Base-by-base conservation (phyloP, 768 basidiomycete species). In the Filobasidium floriforme region DNA sequence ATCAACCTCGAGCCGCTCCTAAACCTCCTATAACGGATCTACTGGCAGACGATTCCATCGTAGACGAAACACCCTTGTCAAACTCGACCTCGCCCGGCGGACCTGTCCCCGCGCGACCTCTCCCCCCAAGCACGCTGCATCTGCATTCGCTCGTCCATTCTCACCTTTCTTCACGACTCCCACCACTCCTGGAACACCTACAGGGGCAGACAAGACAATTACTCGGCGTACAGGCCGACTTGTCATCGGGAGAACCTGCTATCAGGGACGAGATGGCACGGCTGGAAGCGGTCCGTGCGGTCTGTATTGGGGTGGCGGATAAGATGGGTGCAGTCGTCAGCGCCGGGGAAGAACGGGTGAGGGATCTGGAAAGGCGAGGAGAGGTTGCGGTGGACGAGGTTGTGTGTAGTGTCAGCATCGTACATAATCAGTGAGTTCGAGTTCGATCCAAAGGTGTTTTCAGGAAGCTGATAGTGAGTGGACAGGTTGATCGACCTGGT, bases 311-410 rank as follows among this genome's bases (percentile, higher is more conserved):
- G 62, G 92, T 93, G 46, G 84, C 87, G 52, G 82, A 82, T 29
- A 84, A 89, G 70, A 80, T 89, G 69, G 83, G 82, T 54, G 83
- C 74, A 61, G 84, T 85, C 9, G 85, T 97, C 7, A 77, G 80
- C 9, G 83, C 83, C 62, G 89, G 85, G 19, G 89, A 93, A 75
- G 80, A 83, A 63, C 87, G 89, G 73, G 82, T 96, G 29, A 77
- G 83, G 32, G 90, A 93, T 71, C 79, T 96, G 69, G 85, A 87
- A 69, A 81, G 85, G 67, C 89, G 88, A 79, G 91, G 89, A 40
- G 91, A 93, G 77, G 90, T 90, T 14, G 89, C 89, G 70, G 92
- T 98, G 11, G 96, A 99, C 79, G 96, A 99, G 81, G 84, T 98
- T 62, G 87, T 98, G 1, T 99, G 96, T 77, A 88, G 90, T 32